Evolutionary conservation across 768 basidiomycete species (phyloP), one percentile per base, ranked within the genome.

Genomic region (Favolaschia claudopus): DNA sequence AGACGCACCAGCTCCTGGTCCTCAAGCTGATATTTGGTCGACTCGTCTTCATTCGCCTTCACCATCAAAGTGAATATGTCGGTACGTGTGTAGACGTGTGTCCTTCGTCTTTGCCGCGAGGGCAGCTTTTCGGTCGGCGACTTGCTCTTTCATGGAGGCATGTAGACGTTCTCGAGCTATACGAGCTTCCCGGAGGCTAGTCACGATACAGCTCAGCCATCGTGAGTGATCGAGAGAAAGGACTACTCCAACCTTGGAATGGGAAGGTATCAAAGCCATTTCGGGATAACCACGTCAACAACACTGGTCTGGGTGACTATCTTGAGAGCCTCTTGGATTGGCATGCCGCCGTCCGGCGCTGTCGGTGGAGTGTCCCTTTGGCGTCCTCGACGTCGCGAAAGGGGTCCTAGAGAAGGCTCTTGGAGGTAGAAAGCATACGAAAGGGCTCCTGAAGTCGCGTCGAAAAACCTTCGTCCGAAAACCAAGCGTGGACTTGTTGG

Each of bases 11-110:
- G 54, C 59, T 82, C 80, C 12, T 72, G 50, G 52, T 82, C 77
- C 45, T 74, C 72, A 24, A 83, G 64, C 52, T 74, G 68, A 28
- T 74, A 69, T 58, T 82, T 83, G 13, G 61, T 64, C 1, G 60
- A 71, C 61, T 78, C 77, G n/a, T 77, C 74, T 55, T 82, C 79
- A 58, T 81, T 82, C 0, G 82, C 80, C 46, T 76, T 70, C 6
- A 83, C 77, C 20, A 82, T 73, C 68, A 77, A 70, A 6, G 76
- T 79, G 53, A 82, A 82, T 2, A 69, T 75, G 60, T 81, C 78
- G 8, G 54, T 51, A 9, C 62, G 64, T 36, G 56, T 62, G 17
- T 46, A 50, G 9, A 22, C 42, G 58, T 72, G 25, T 42, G 79
- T 79, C 24, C 55, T 13, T 40, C 58, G 20, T 38, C 75, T 78